Evolutionary conservation across 1,284 basidiomycete species (phyloP).

Genomic region (Trichosporon ovoides): DNA sequence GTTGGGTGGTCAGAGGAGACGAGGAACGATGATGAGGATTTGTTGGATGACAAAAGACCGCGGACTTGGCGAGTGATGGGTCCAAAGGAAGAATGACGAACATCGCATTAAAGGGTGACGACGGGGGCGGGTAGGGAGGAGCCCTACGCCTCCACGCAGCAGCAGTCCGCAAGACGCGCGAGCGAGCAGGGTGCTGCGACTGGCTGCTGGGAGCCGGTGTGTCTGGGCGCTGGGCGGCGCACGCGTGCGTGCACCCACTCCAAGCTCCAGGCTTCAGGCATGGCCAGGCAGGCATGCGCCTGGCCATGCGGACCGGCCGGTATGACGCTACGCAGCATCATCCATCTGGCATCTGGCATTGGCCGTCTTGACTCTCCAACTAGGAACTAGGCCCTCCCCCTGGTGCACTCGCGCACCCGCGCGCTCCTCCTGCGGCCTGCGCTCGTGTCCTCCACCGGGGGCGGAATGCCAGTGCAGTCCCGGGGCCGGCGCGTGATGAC

Average conservation of each 20-base stretch:
- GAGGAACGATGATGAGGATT: slow-evolving; percentile 1
- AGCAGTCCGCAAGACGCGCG: slow-evolving; percentile 1
- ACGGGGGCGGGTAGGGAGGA: neutral
- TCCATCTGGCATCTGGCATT: no score
- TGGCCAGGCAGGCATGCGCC: neutral
- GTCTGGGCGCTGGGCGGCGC: neutral
- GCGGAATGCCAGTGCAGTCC: no score
- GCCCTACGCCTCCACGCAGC: neutral
- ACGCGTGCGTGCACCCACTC: neutral
- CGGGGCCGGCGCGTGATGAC: neutral
- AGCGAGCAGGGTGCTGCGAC: slow-evolving; percentile 1
- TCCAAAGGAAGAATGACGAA: slow-evolving; percentile 4
- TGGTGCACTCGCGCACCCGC: no score
- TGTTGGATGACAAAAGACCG: slow-evolving; percentile 3
- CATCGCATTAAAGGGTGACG: slow-evolving; percentile 7
- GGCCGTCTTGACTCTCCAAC: neutral
- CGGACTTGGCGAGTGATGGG: neutral
- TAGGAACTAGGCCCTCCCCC: no score
- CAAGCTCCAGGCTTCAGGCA: neutral
- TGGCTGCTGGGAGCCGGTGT: neutral
- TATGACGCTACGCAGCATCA: slow-evolving; percentile 5
- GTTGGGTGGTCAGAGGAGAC: neutral
- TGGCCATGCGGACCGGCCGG: neutral
- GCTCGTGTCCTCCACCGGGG: no score
- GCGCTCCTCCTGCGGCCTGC: no score